Evolutionary conservation across 352 stramenopile species (phyloP), one percentile per base, ranked within the genome.

Genomic region (Phytopythium litorale): DNA sequence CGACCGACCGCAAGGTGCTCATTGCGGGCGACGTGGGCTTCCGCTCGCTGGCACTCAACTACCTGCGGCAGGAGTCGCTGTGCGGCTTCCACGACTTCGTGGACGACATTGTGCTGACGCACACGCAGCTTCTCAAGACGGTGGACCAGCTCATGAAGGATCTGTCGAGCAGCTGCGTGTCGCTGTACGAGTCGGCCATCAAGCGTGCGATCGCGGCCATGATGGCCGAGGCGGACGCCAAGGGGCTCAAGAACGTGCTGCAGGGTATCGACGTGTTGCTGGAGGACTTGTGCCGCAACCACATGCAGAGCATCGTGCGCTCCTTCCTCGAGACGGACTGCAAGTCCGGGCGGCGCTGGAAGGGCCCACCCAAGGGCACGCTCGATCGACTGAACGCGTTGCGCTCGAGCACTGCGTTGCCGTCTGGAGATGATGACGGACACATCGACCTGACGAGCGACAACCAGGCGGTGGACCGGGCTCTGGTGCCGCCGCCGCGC

Each of bases 61-160:
- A 86, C 56, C 45, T 88, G 21, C 64, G 56, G 0, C 59, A 64
- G 32, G 42, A n/a, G 12, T 84, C 75, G 3, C 33, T 85, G 15
- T 83, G 72, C 21, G 78, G 78, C 1, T 84, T 78, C 65, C 65
- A 83, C 62, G 78, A 88, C 57, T 79, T 88, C 45, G 58, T 88
- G 9, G 78, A 88, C 52, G 78, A 88, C 50, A 73, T 84, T 16
- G 51, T 84, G 9, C 60, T 88, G 28, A 81, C 75, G 56, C 65
- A 84, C 30, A 56, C 37, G 0, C 70, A 78, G 62, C 37, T 88
- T 7, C 68, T 79, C 25, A 55, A 71, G 12, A 71, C 65, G 0
- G 59, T 76, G 0, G 66, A 84, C 30, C 74, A 88, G 60, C 62
- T 85, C 11, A 73, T 88, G 64, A 68, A 73, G 32, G 79, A 78